phyloP scores from a whole-genome alignment of 73 alveolate species.

The Durusdinium trenchii region DNA sequence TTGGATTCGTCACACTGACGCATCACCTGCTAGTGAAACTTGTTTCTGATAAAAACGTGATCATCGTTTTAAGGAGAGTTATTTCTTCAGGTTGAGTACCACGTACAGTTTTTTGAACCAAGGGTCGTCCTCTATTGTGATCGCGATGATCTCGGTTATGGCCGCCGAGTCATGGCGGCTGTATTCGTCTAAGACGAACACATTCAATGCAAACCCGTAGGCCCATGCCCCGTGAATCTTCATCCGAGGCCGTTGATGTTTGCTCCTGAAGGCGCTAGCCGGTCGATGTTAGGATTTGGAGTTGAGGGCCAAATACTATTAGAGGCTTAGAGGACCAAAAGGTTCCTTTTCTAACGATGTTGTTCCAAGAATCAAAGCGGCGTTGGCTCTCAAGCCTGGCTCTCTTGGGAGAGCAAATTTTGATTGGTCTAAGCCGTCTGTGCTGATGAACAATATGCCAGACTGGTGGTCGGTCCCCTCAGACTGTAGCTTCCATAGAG shows the following conservation, averaged over 20 bases:
- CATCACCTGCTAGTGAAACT: background rate
- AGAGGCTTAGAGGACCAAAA: too few species aligned
- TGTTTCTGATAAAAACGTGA: too few species aligned
- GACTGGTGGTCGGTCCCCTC: background rate
- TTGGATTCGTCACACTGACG: background rate
- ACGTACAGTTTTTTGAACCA: too few species aligned
- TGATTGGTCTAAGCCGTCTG: conserved; percentile 6
- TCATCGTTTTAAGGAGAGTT: too few species aligned
- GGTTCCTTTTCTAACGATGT: too few species aligned
- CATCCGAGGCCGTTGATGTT: conserved; percentile 4
- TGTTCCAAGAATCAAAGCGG: conserved; percentile 3
- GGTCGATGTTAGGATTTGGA: too few species aligned
- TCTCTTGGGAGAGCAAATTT: background rate
- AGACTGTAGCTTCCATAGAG: background rate
- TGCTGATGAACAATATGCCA: background rate
- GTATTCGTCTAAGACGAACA: background rate
- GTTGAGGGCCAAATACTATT: too few species aligned
- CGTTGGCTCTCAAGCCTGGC: background rate
- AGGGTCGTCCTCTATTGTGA: background rate
- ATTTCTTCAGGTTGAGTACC: too few species aligned
- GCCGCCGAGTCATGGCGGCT: background rate
- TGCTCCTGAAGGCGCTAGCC: background rate
- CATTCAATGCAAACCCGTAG: background rate
- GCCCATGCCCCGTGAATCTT: conserved; percentile 37
- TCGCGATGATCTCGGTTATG: background rate